Percentiles rank a stretch among this genome's conserved stretches.
Conservation (phyloP, 2,329 filamentous ascomycete species). For the Aspergillus tanneri region DNA sequence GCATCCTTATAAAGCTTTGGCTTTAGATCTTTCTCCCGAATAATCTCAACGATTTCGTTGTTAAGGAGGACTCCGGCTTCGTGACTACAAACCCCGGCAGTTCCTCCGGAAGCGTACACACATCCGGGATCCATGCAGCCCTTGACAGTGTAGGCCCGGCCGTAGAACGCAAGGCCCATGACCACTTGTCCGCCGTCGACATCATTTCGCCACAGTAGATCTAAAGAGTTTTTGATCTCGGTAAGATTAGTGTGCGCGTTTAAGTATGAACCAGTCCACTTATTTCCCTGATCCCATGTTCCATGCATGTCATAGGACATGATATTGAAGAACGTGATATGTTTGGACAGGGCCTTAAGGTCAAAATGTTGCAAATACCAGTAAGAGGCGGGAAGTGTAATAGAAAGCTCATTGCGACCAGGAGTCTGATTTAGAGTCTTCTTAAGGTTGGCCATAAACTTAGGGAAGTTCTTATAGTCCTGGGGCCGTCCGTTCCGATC, state of each 20-base stretch:
- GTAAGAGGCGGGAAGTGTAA: conserved; percentile 17
- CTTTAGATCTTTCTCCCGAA: conserved; percentile 17
- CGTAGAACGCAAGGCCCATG: conserved; percentile 16
- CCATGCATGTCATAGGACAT: conserved; percentile 21
- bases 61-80: conserved; percentile 24
- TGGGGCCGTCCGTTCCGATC: conserved; percentile 11
- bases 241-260: conserved; percentile 17
- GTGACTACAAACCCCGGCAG: conserved; percentile 23
- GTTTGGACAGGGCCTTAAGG: conserved; percentile 7
- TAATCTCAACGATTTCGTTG: conserved; percentile 27
- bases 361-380: conserved; percentile 21
- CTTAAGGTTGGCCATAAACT: conserved; percentile 14
- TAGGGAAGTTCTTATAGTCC: conserved; percentile 16
- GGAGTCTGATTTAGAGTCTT: conserved; percentile 2
- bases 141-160: conserved; percentile 8
- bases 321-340: conserved; percentile 15
- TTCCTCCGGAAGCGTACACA: conserved; percentile 19
- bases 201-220: conserved; percentile 17
- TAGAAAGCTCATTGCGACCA: conserved; percentile 9
- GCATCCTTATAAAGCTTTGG: conserved; percentile 21
- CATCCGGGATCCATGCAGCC: conserved; percentile 12
- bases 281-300: conserved; percentile 11
- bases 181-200: conserved; percentile 10
- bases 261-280: conserved; percentile 8
- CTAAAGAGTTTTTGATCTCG: conserved; percentile 11